These are phyloP conservation scores for Cladosporium phlei DNA, from an alignment of 2,329 filamentous ascomycete genomes.

Conservation along the genomic window DNA sequence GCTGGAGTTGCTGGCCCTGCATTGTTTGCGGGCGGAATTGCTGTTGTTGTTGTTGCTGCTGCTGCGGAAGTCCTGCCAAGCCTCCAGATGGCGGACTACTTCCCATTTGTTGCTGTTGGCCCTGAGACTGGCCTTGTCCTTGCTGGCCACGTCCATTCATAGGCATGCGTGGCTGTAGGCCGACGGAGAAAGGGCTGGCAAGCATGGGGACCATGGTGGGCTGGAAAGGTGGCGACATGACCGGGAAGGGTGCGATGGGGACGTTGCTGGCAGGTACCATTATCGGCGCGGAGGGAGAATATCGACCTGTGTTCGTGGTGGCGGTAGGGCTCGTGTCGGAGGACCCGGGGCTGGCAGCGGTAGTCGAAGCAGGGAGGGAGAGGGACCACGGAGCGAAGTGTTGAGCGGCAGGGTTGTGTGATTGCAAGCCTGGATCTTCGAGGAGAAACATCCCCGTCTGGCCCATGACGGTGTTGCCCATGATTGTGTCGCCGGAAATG, in stretches of 20 bases:
- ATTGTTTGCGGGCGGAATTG: constrained; percentile 10
- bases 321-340: constrained; percentile 18
- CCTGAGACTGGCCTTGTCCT: neutral
- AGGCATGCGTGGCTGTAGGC: constrained; percentile 26
- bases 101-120: constrained; percentile 7
- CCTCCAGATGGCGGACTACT: neutral
- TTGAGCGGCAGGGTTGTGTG: constrained; percentile 16
- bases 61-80: constrained; percentile 11
- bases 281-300: constrained; percentile 3
- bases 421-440: constrained; percentile 43
- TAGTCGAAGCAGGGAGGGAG: constrained; percentile 2
- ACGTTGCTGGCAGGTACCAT: constrained; percentile 28
- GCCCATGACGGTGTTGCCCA: constrained; percentile 45
- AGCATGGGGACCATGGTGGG: constrained; percentile 8
- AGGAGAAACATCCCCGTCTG: constrained; percentile 45
- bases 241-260: constrained; percentile 30
- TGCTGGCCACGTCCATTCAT: neutral
- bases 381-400: constrained; percentile 8
- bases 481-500: constrained; percentile 36
- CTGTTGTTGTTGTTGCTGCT: constrained; percentile 12
- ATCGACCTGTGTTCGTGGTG: constrained; percentile 14
- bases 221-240: constrained; percentile 24
- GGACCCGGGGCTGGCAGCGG: constrained; percentile 15
- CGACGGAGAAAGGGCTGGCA: constrained; percentile 21
- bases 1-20: constrained; percentile 18